Conservation (phyloP, 176 grass and related monocot species). For the Pontederia paniculata region DNA sequence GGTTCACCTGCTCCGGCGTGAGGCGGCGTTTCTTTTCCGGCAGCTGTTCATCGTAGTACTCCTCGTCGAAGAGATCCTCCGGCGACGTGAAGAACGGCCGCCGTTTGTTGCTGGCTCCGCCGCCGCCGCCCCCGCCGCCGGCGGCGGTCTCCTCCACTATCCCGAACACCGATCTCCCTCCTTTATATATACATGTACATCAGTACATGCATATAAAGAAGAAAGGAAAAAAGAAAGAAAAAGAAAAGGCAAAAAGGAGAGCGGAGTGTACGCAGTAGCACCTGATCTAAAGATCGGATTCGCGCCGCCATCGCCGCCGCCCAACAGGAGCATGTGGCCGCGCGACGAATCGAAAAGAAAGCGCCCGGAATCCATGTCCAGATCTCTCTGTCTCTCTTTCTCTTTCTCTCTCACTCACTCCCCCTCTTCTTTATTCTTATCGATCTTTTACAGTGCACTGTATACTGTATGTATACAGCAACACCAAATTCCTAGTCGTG, state of each 20-base stretch:
- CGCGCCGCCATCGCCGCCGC: conserved; percentile 23
- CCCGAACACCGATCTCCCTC: too few species aligned
- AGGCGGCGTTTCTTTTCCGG: conserved; percentile 78
- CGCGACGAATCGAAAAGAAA: conserved; percentile 39
- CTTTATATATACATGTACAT: background rate
- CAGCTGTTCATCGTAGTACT: conserved; percentile 90
- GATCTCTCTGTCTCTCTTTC: background rate
- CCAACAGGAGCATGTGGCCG: conserved; percentile 76
- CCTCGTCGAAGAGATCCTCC: conserved; percentile 72
- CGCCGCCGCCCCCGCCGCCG: background rate
- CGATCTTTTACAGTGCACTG: too few species aligned
- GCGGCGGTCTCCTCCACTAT: too few species aligned
- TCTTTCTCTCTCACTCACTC: conserved; percentile 1
- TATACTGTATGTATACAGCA: too few species aligned
- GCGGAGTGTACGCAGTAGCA: conserved; percentile 11
- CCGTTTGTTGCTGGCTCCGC: conserved; percentile 37
- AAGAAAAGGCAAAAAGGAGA: conserved; percentile 1
- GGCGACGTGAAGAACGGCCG: conserved; percentile 71
- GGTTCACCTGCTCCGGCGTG: conserved; percentile 56
- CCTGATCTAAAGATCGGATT: conserved; percentile 36
- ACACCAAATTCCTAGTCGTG: too few species aligned
- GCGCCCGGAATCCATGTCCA: conserved; percentile 45
- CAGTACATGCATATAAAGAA: background rate
- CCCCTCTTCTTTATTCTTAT: background rate
- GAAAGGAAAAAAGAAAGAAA: background rate